Evolutionary conservation across 768 basidiomycete species (phyloP).

Genomic region (Tulasnella sp.): DNA sequence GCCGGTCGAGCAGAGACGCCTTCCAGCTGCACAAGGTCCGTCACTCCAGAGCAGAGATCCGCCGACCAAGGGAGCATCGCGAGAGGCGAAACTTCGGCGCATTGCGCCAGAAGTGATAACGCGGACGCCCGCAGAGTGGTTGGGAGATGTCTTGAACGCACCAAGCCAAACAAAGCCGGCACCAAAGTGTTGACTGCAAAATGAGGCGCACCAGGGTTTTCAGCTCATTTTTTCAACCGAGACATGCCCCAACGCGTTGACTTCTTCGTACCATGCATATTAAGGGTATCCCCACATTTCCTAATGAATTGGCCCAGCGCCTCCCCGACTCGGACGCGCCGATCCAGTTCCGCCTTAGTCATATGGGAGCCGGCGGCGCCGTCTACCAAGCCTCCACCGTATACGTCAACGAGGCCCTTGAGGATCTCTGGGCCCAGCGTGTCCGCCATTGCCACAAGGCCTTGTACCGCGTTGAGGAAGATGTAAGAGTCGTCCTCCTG

Average conservation of each 20-base stretch:
- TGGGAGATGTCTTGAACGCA: slow-evolving; percentile 52
- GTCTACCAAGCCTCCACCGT: slow-evolving; percentile 40
- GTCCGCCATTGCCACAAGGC: slow-evolving; percentile 77
- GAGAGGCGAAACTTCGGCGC: slow-evolving; percentile 50
- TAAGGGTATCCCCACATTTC: slow-evolving; percentile 57
- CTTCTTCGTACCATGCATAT: slow-evolving; percentile 47
- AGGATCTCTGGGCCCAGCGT: slow-evolving; percentile 65
- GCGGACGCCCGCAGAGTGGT: slow-evolving; percentile 62
- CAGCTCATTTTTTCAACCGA: no score
- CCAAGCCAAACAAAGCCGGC: slow-evolving; percentile 55
- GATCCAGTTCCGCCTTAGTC: slow-evolving; percentile 50
- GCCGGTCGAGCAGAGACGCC: slow-evolving; percentile 19
- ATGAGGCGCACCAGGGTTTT: no score
- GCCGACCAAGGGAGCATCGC: slow-evolving; percentile 52
- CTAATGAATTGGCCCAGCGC: slow-evolving; percentile 69
- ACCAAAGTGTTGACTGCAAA: slow-evolving; percentile 55
- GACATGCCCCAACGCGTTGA: no score
- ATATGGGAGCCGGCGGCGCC: slow-evolving; percentile 33
- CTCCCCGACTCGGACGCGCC: slow-evolving; percentile 70
- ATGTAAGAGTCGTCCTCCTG: slow-evolving; percentile 95
- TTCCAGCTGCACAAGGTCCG: slow-evolving; percentile 54
- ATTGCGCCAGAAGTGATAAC: slow-evolving; percentile 61
- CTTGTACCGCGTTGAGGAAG: slow-evolving; percentile 85
- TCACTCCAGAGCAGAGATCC: slow-evolving; percentile 54
- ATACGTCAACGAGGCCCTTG: slow-evolving; percentile 52